Evolutionary conservation across 371 early-diverging fungal species (phyloP).

Genomic region (Apophysomyces trapeziformis): DNA sequence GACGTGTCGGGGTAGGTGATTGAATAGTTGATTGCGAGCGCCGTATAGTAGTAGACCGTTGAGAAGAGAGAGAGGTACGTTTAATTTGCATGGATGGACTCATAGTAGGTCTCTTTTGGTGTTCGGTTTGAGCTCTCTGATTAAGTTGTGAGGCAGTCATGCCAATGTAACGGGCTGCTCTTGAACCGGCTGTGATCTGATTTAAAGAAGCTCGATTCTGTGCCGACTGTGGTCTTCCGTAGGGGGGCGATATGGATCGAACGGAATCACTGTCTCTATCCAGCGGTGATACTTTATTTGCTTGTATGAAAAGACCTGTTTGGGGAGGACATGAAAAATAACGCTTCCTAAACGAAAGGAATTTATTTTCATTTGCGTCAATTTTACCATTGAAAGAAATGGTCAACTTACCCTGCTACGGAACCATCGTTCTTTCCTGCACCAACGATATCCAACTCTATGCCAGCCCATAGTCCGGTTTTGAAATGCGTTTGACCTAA

Average conservation of each 20-base stretch:
- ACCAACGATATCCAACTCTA: conserved; percentile 70
- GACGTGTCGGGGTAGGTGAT: conserved; percentile 13
- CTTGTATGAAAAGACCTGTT: conserved; percentile 70
- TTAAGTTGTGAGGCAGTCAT: conserved; percentile 64
- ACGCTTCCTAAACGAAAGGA: conserved; percentile 33
- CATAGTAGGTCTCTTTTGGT: conserved; percentile 25
- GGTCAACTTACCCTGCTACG: conserved; percentile 58
- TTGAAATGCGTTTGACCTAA: conserved; percentile 72
- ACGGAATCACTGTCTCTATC: conserved; percentile 41
- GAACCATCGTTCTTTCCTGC: conserved; percentile 81
- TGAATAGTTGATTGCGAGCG: conserved; percentile 9
- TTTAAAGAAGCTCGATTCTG: conserved; percentile 41
- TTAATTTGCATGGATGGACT: conserved; percentile 6
- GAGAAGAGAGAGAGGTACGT: conserved; percentile 19
- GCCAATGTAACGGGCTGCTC: conserved; percentile 65
- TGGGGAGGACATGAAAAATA: conserved; percentile 72
- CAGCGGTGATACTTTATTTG: conserved; percentile 59
- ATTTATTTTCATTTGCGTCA: background rate
- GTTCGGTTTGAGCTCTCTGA: conserved; percentile 29
- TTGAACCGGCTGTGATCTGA: conserved; percentile 57
- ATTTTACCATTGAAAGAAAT: background rate
- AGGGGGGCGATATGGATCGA: conserved; percentile 40
- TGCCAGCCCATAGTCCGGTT: conserved; percentile 79
- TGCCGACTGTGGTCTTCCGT: conserved; percentile 10
- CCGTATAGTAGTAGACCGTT: conserved; percentile 8